phyloP scores from a whole-genome alignment of 805 yeast genomes.

The Schizosaccharomyces lindneri region DNA sequence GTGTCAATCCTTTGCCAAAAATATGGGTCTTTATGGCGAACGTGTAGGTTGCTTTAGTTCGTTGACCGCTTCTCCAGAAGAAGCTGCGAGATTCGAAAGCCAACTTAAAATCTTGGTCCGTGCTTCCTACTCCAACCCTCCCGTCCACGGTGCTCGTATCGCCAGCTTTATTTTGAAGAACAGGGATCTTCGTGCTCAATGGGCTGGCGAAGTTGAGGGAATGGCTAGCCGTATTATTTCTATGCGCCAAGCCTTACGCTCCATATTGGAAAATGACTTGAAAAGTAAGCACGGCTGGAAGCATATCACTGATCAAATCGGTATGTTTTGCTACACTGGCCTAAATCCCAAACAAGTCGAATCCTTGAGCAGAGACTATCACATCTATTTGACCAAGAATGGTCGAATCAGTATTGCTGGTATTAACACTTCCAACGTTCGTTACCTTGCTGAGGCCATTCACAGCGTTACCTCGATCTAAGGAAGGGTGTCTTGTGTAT shows the following conservation, averaged over 20 bases:
- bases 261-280: constrained; percentile 25
- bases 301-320: constrained; percentile 68
- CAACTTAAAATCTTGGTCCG: constrained; percentile 66
- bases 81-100: constrained; percentile 32
- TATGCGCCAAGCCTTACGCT: constrained; percentile 42
- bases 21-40: constrained; percentile 58
- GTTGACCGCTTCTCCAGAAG: constrained; percentile 24
- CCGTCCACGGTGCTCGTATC: constrained; percentile 77
- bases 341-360: constrained; percentile 45
- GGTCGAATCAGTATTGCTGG: constrained; percentile 89
- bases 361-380: constrained; percentile 39
- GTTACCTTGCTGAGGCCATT: constrained; percentile 23
- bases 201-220: constrained; percentile 54
- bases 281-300: constrained; percentile 54
- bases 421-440: constrained; percentile 54
- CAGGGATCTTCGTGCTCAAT: constrained; percentile 33
- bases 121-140: constrained; percentile 80
- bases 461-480: constrained; percentile 11
- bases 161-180: constrained; percentile 53
- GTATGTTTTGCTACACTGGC: constrained; percentile 92
- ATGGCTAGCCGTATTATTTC: constrained; percentile 59
- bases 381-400: constrained; percentile 66
- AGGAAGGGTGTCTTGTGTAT: neutral
- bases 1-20: constrained; percentile 91
- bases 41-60: constrained; percentile 65